Conservation (phyloP, 805 yeast genomes). For the Ogataea pini region DNA sequence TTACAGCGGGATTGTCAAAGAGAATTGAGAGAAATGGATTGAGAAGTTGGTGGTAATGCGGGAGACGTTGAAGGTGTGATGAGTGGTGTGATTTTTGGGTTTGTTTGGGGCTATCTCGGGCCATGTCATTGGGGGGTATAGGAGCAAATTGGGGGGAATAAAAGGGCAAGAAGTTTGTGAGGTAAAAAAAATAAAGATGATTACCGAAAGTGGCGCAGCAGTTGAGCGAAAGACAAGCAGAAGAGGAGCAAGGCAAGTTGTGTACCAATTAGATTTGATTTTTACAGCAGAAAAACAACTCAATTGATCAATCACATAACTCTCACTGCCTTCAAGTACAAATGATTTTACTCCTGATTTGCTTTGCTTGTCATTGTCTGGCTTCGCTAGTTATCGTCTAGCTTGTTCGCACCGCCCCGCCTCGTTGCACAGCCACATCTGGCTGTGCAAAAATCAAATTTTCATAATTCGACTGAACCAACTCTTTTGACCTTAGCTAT, state of each 20-base stretch:
- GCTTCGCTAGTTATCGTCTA: too few species aligned
- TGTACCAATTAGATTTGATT: neutral
- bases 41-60: constrained; percentile 31
- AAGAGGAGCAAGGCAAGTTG: neutral
- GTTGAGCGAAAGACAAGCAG: neutral
- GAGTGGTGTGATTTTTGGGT: neutral
- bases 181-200: too few species aligned
- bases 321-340: too few species aligned
- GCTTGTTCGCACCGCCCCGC: too few species aligned
- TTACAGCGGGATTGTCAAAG: constrained; percentile 63
- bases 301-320: too few species aligned
- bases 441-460: neutral
- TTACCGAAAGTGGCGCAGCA: neutral
- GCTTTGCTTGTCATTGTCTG: too few species aligned
- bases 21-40: constrained; percentile 67
- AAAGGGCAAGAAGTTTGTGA: neutral
- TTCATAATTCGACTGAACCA: neutral
- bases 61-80: neutral
- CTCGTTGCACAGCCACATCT: too few species aligned
- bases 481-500: too few species aligned
- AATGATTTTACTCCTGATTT: too few species aligned
- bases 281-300: too few species aligned
- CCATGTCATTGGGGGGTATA: neutral
- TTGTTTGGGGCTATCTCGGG: neutral
- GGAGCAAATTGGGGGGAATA: neutral